A percentile compares a stretch with the other conserved stretches of the same genome.
These are phyloP conservation scores for Annona cherimola DNA, from an alignment of 164 flowering plant species.

Conservation along the genomic window DNA sequence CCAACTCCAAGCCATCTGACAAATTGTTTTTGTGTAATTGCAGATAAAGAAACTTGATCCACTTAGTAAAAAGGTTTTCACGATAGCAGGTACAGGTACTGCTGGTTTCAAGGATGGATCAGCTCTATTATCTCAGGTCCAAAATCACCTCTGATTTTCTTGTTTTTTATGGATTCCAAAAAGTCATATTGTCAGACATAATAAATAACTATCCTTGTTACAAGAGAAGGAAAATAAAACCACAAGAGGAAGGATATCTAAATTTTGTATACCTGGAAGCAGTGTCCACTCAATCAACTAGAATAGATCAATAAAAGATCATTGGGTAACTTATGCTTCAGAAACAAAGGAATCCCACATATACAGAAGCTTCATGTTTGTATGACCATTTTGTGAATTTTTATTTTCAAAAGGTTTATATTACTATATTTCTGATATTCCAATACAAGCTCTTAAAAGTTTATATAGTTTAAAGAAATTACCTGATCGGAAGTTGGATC, in stretches of 20 bases:
- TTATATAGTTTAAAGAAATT: no score
- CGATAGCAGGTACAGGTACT: conserved; percentile 79
- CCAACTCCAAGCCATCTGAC: conserved; percentile 12
- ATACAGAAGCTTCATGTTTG: not conserved
- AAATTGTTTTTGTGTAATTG: conserved; percentile 10
- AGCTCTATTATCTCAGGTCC: conserved; percentile 67
- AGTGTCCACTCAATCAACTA: not conserved
- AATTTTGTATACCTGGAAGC: not conserved
- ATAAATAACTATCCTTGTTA: not conserved
- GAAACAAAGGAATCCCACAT: not conserved
- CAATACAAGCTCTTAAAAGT: not conserved
- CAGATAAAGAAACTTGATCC: conserved; percentile 89
- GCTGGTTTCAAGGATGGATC: conserved; percentile 93
- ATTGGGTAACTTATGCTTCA: not conserved
- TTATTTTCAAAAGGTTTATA: not conserved
- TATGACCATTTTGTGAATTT: not conserved
- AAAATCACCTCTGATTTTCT: not conserved
- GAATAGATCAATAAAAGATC: no score
- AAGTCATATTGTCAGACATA: not conserved
- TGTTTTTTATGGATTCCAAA: conserved; percentile 5
- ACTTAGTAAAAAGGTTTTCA: conserved; percentile 50
- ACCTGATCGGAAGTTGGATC: not conserved
- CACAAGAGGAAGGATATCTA: not conserved
- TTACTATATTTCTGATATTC: not conserved
- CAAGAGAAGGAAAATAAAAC: not conserved